phyloP scores from a whole-genome alignment of 345 rosid genomes.

The Populus nigra region DNA sequence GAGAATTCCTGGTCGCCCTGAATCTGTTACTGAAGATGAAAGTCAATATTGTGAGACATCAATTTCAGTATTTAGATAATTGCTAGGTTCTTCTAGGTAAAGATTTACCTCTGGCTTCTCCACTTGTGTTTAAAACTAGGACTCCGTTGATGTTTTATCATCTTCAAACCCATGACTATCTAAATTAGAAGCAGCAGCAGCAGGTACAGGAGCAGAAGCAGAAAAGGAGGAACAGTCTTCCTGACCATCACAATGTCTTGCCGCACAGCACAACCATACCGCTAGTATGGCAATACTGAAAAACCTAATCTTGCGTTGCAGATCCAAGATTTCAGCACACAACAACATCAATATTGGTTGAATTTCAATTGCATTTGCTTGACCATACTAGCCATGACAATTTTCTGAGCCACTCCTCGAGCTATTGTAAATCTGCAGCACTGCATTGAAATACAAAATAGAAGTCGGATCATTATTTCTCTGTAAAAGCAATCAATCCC shows the following conservation, averaged over 20 bases:
- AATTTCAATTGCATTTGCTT: slow-evolving; percentile 22
- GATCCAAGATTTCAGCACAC: slow-evolving; percentile 33
- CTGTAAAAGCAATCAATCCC: slow-evolving; percentile 17
- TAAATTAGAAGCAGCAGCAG: slow-evolving; percentile 14
- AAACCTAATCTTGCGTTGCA: slow-evolving; percentile 25
- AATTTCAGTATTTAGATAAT: slow-evolving; percentile 25
- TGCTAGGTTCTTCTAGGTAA: slow-evolving; percentile 30
- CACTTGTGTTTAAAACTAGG: slow-evolving; percentile 17
- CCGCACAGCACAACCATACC: slow-evolving; percentile 15
- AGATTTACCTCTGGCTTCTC: slow-evolving; percentile 27
- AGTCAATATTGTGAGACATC: slow-evolving; percentile 26
- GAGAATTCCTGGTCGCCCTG: slow-evolving; percentile 22
- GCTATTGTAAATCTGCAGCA: slow-evolving; percentile 22
- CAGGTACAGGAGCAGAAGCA: slow-evolving; percentile 1
- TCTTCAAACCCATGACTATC: slow-evolving; percentile 19
- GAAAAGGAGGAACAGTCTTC: slow-evolving; percentile 17
- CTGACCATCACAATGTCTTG: slow-evolving; percentile 14
- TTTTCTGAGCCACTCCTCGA: slow-evolving; percentile 16
- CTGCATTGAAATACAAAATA: slow-evolving; percentile 26
- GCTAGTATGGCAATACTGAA: slow-evolving; percentile 28
- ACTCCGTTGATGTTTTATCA: slow-evolving; percentile 25
- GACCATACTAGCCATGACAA: slow-evolving; percentile 25
- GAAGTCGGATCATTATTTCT: slow-evolving; percentile 22
- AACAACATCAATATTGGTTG: slow-evolving; percentile 26
- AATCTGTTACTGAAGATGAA: slow-evolving; percentile 21